phyloP scores from a whole-genome alignment of 805 yeast species.

The Teunomyces stri region DNA sequence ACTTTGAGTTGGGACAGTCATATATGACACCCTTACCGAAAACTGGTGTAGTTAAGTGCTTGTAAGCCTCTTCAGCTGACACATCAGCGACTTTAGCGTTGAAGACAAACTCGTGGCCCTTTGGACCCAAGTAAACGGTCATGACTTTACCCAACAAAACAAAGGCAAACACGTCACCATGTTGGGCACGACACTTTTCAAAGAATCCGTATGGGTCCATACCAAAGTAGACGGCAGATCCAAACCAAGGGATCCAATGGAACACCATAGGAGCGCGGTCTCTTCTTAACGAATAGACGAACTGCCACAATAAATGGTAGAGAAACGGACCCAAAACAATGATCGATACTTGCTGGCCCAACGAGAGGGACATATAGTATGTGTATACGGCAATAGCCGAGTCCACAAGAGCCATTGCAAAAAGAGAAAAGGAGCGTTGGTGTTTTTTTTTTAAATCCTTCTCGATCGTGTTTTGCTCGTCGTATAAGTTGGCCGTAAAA shows the following conservation, averaged over 20 bases:
- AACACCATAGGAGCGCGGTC: constrained; percentile 90
- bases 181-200: constrained; percentile 67
- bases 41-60: constrained; percentile 97
- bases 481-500: background rate
- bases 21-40: constrained; percentile 97
- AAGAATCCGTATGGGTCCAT: constrained; percentile 93
- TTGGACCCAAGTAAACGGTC: constrained; percentile 96
- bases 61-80: constrained; percentile 94
- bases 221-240: constrained; percentile 86
- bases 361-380: constrained; percentile 20
- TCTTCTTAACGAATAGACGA: constrained; percentile 64
- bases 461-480: background rate
- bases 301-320: constrained; percentile 65
- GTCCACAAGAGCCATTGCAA: constrained; percentile 27
- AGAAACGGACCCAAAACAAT: constrained; percentile 55
- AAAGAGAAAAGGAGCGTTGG: background rate
- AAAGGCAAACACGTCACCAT: constrained; percentile 93
- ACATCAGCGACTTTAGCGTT: constrained; percentile 88
- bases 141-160: constrained; percentile 83
- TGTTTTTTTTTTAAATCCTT: background rate
- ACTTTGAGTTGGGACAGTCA: constrained; percentile 89
- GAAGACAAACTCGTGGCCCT: constrained; percentile 94
- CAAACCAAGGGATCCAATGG: constrained; percentile 94
- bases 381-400: constrained; percentile 7
- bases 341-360: constrained; percentile 28